Conservation (phyloP, 2,329 filamentous ascomycete genomes). For the Monosporascus ibericus region DNA sequence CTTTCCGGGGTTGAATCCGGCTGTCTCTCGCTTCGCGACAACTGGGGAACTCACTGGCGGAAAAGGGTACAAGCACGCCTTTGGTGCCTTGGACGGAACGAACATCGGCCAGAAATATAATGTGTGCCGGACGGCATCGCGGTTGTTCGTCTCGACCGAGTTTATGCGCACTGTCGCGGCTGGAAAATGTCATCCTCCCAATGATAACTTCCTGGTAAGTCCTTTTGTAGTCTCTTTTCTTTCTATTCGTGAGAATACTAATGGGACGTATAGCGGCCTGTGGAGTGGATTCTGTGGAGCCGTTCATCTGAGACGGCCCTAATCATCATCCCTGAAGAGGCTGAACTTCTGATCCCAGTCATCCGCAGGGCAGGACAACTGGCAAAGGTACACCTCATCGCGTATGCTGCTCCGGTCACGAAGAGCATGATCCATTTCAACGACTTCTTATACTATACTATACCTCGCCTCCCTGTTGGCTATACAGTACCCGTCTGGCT, state of each 20-base stretch:
- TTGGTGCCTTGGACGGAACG: constrained; percentile 33
- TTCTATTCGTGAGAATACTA: constrained; percentile 5
- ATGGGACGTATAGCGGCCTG: constrained; percentile 31
- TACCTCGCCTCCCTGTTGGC: constrained; percentile 37
- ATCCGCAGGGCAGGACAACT: constrained; percentile 20
- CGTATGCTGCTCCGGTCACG: constrained; percentile 56
- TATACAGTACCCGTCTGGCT: constrained; percentile 47
- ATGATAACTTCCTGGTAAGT: constrained; percentile 30
- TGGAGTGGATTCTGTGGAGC: constrained; percentile 59
- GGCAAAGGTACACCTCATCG: constrained; percentile 38
- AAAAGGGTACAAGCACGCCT: constrained; percentile 35
- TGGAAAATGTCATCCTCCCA: constrained; percentile 4
- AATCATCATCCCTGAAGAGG: constrained; percentile 58
- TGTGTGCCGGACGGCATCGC: constrained; percentile 16
- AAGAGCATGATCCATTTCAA: constrained; percentile 56
- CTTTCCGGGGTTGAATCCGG: constrained; percentile 40
- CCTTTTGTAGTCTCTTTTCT: constrained; percentile 5
- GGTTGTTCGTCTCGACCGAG: constrained; percentile 36
- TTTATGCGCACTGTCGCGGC: constrained; percentile 37
- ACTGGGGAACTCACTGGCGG: constrained; percentile 32
- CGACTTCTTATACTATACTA: constrained; percentile 42
- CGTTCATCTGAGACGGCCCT: constrained; percentile 38
- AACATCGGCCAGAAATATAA: constrained; percentile 26
- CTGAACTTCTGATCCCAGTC: constrained; percentile 44
- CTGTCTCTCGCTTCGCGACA: constrained; percentile 37